Conservation (phyloP, 495 filamentous ascomycete genomes). For the Podospora didyma region DNA sequence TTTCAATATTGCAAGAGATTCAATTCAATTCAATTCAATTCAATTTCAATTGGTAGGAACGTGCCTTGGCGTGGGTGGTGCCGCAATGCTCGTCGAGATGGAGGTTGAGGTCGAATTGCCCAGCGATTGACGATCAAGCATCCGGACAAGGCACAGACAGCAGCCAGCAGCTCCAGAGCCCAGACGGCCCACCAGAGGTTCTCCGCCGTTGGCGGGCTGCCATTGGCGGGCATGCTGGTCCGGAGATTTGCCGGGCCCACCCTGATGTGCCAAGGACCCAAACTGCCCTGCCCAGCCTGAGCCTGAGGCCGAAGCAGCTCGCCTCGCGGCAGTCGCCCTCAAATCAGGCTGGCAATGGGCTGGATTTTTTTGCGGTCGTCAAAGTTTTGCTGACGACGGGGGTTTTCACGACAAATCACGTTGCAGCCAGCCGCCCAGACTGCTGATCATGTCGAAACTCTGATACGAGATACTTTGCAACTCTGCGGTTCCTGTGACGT, state of each 20-base stretch:
- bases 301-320: conserved; percentile 23
- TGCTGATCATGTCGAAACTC: conserved; percentile 61
- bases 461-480: conserved; percentile 45
- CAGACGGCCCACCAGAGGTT: too few relatives aligned
- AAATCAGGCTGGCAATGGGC: conserved; percentile 17
- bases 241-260: conserved; percentile 5
- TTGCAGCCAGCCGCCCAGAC: conserved; percentile 35
- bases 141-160: conserved; percentile 7
- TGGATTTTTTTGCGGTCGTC: conserved; percentile 32
- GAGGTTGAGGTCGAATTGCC: background rate
- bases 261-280: background rate
- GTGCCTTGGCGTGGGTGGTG: conserved; percentile 22
- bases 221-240: conserved; percentile 14
- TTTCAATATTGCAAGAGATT: too few relatives aligned
- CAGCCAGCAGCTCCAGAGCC: conserved; percentile 4
- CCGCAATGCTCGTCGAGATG: conserved; percentile 20
- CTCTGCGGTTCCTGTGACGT: conserved; percentile 60
- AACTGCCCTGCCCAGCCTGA: background rate
- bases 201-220: background rate
- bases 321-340: conserved; percentile 22
- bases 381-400: conserved; percentile 44
- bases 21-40: too few relatives aligned
- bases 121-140: conserved; percentile 20
- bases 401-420: conserved; percentile 34
- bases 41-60: conserved; percentile 7